These are phyloP conservation scores for Hanseniaspora valbyensis DNA, from an alignment of 805 yeast genomes.

Conservation along the genomic window DNA sequence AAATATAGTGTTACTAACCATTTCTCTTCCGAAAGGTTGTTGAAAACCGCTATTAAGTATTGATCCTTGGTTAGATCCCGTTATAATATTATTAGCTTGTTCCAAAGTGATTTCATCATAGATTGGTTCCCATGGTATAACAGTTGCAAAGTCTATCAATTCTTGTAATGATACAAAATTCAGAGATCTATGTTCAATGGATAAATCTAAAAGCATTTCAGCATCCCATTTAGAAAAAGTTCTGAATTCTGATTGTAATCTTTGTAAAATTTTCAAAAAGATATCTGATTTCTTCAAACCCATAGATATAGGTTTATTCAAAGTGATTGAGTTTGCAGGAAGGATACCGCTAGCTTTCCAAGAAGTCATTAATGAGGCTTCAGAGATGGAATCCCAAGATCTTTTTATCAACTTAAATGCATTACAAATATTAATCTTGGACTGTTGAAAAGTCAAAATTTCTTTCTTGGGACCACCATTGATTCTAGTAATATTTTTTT, in stretches of 20 bases:
- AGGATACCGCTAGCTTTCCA: slow-evolving; percentile 38
- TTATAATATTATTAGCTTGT: background rate
- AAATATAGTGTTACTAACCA: no score
- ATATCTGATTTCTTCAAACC: slow-evolving; percentile 30
- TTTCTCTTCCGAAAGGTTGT: no score
- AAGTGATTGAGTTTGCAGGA: slow-evolving; percentile 27
- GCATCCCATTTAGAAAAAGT: slow-evolving; percentile 50
- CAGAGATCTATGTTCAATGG: slow-evolving; percentile 34
- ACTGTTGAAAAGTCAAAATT: slow-evolving; percentile 29
- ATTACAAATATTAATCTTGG: slow-evolving; percentile 41
- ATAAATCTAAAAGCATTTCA: slow-evolving; percentile 41
- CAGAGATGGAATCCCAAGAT: slow-evolving; percentile 41
- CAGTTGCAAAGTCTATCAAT: slow-evolving; percentile 48
- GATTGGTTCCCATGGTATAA: slow-evolving; percentile 34
- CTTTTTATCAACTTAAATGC: slow-evolving; percentile 49
- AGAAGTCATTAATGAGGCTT: slow-evolving; percentile 31
- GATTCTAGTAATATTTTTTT: slow-evolving; percentile 20
- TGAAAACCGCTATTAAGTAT: no score
- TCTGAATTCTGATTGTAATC: slow-evolving; percentile 37
- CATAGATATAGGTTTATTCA: slow-evolving; percentile 26
- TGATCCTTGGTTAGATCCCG: background rate
- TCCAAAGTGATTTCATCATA: slow-evolving; percentile 1
- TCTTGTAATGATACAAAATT: slow-evolving; percentile 49
- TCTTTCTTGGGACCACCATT: slow-evolving; percentile 18
- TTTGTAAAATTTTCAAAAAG: slow-evolving; percentile 34